Base-by-base conservation (phyloP, 805 yeast species). In the Pichia ethanolica region DNA sequence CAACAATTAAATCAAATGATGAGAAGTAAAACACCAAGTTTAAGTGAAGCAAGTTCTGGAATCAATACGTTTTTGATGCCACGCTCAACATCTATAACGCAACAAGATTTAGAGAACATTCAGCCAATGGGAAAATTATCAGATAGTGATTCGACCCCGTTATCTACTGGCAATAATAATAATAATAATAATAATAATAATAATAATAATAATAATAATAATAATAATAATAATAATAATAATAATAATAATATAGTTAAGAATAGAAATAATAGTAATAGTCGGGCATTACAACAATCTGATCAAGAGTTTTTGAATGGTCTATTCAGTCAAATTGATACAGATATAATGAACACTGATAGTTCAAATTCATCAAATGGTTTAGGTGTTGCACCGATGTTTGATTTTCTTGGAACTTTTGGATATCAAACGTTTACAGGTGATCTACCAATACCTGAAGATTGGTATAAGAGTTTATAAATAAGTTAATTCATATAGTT, bases 301-400 rank as follows among this genome's bases (percentile, higher is more conserved):
- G 60, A 61, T 13, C 65, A 62, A 40, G 53, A 58, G 27, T 50
- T 62, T 43, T 49, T 61, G 28, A 58, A 60, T 48, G 68, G 63
- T 42, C 42, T 65, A 11, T 65, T 65, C 43, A 51, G 49, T 35
- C 67, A 65, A 46, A 64, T 65, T 32, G 68, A 65, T 44, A 56
- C 62, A 3, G 69, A 65, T 50, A 53, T 65, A n/a, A 59, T 61
- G 58, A 58, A 56, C 45, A 52, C 56, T 35, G 56, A 55, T 44
- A 44, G 30, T 3, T 12, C n/a, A 5, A 26, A 27, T 10, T 7
- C 43, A 27, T 10, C 33, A 5, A 35, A 30, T 26, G 48, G 47
- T 4, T 11, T 48, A 14, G 45, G 48, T 13, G 32, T 49, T 11
- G 41, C 48, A 5, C 44, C 48, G 8, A 49, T 49, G 49, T 49